Evolutionary conservation across 2,329 filamentous ascomycete genomes (phyloP).

Genomic region (Colletotrichum gloeosporioides): DNA sequence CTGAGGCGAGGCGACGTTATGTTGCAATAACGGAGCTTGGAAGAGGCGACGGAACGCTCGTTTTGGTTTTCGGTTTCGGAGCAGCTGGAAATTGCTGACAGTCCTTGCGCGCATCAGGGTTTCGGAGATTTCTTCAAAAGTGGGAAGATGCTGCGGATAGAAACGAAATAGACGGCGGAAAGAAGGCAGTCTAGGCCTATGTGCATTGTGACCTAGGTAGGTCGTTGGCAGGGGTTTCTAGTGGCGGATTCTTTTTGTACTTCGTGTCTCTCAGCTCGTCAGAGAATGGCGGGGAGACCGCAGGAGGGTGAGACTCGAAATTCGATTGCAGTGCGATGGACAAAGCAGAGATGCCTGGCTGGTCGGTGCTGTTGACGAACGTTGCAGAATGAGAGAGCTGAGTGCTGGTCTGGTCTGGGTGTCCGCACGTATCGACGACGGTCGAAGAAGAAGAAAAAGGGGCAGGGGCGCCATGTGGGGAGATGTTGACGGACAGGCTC

Average conservation of each 20-base stretch:
- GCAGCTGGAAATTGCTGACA: background rate
- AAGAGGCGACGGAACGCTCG: background rate
- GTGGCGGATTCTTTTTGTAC: background rate
- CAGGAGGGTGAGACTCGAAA: background rate
- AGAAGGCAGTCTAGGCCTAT: background rate
- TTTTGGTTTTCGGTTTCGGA: background rate
- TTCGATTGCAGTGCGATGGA: background rate
- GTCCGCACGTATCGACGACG: background rate
- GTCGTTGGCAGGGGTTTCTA: background rate
- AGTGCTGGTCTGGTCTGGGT: background rate
- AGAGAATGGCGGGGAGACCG: constrained; percentile 1
- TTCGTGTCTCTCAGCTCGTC: background rate
- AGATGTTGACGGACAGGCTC: constrained; percentile 1
- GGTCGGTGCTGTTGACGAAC: constrained; percentile 11
- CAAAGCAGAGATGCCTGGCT: background rate
- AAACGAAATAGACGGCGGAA: background rate
- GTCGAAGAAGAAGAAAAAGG: background rate
- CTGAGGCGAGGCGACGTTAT: background rate
- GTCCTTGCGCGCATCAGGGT: constrained; percentile 9
- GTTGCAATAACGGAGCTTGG: background rate
- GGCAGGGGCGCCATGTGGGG: constrained; percentile 3
- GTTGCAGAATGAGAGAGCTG: constrained; percentile 10
- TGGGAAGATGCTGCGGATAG: background rate
- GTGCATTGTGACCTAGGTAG: background rate
- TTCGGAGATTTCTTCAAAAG: constrained; percentile 7